Conservation (phyloP, 176 grass and related monocot species). For the Urochloa ruziziensis region DNA sequence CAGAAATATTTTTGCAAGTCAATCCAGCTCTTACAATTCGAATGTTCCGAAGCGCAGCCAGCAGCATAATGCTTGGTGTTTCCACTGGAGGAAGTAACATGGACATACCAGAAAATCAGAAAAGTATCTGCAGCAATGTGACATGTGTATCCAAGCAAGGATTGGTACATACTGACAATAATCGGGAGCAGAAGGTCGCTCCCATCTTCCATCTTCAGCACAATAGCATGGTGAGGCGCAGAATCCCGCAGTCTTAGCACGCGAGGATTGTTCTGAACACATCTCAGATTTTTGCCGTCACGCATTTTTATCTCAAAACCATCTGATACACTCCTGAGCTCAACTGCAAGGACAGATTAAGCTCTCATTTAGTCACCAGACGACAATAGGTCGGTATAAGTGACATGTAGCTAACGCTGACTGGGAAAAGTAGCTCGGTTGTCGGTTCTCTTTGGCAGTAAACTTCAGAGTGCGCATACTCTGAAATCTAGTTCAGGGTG, state of each 20-base stretch:
- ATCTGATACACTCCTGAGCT: constrained; percentile 80
- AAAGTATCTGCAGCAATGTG: not conserved
- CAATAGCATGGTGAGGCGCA: constrained; percentile 79
- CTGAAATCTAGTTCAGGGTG: not conserved
- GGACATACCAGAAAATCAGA: constrained; percentile 13
- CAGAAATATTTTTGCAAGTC: constrained; percentile 10
- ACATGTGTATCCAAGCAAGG: not conserved
- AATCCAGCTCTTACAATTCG: constrained; percentile 55
- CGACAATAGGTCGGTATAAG: not conserved
- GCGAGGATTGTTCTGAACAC: constrained; percentile 77
- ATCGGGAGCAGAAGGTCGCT: constrained; percentile 87
- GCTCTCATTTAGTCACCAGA: not conserved
- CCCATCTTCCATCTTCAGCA: constrained; percentile 97
- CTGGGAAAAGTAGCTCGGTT: not conserved
- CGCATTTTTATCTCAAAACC: constrained; percentile 90
- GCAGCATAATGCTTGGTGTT: constrained; percentile 82
- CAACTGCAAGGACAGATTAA: constrained; percentile 49
- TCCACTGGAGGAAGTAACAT: constrained; percentile 64
- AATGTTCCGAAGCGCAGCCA: constrained; percentile 87
- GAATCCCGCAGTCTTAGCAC: constrained; percentile 69
- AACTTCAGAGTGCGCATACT: not conserved
- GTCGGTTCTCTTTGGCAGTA: not conserved
- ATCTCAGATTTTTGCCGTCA: constrained; percentile 73
- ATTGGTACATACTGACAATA: constrained; percentile 73
- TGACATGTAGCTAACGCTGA: not conserved